Evolutionary conservation across 176 grass and related monocot species (phyloP), one percentile per base, ranked within the genome.

Genomic region (Carex cristatella): DNA sequence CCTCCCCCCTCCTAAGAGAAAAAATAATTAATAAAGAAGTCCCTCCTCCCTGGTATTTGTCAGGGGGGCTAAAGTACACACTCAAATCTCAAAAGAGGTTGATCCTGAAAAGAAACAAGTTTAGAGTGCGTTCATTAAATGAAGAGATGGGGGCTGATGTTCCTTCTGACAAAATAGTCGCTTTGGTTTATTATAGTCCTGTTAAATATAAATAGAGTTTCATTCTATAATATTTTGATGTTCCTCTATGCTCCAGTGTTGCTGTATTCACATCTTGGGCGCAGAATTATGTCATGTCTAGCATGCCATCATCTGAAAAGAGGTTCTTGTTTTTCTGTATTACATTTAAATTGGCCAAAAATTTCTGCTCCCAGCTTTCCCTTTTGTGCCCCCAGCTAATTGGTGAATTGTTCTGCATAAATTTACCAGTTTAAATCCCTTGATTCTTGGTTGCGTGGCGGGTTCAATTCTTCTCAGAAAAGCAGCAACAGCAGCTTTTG

Each of bases 231-330:
- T 32, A 84, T 56, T 82, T 57, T 49, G 35, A 7, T 48, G 65
- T 42, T 75, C 12, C 56, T 80, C 16, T 62, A 73, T 84, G n/a
- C 88, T 61, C 10, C 14, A 94, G 95, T 76, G 92, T 94, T 76
- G 92, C 91, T 8, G 91, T 98, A 79, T 98, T 98, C 90, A 84
- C 91, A 69, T 91, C 91, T 0, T 98, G 92, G 92, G 92, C 89
- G 69, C 86, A 10, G 0, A 88, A 88, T 1, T 85, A 90, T 89
- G 44, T 93, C 63, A 79, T 83, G 64, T 80, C 88, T 53, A 84
- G 88, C 69, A 87, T 87, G 67, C 79, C 84, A 60, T 51, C 84
- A 48, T 74, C 60, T n/a, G 89, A 89, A 10, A 90, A 85, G 61
- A 93, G 92, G 95, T 98, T 89, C 56, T 85, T 14, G 16, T 78